Conservation (phyloP, 495 filamentous ascomycete species). For the Tetracladium setigerum region DNA sequence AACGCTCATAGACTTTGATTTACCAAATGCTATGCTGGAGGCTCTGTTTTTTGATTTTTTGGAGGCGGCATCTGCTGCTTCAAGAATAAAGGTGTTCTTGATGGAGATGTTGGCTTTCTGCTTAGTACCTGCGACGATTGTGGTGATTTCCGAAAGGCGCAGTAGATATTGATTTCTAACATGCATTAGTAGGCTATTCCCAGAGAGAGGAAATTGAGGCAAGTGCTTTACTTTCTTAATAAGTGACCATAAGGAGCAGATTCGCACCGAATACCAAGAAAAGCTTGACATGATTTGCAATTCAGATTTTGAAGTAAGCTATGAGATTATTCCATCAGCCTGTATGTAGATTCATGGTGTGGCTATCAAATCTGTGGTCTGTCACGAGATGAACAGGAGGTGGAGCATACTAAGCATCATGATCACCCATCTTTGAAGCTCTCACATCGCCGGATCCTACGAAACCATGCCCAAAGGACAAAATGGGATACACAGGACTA, state of each 20-base stretch:
- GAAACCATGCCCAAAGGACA: conserved; percentile 7
- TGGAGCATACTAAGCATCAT: no score
- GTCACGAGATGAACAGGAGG: background rate
- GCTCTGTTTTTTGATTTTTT: no score
- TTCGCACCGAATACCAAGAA: conserved; percentile 17
- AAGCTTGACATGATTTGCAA: conserved; percentile 9
- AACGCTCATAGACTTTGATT: no score
- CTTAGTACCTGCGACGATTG: conserved; percentile 9
- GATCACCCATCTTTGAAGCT: no score
- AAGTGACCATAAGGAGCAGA: conserved; percentile 16
- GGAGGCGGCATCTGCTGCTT: no score
- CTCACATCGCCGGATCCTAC: conserved; percentile 1
- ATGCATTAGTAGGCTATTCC: background rate
- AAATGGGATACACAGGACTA: conserved; percentile 25
- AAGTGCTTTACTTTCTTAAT: conserved; percentile 10
- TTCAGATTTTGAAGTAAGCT: conserved; percentile 18
- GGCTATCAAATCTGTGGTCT: background rate
- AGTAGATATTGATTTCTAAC: conserved; percentile 19
- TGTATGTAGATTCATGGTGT: no score
- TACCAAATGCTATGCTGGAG: no score
- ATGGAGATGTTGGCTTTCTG: conserved; percentile 12
- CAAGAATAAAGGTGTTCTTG: conserved; percentile 6
- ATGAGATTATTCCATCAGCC: background rate
- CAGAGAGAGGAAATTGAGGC: background rate
- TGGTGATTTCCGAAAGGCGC: conserved; percentile 13